Evolutionary conservation across 768 basidiomycete genomes (phyloP).

Genomic region (Galerina sulciceps): DNA sequence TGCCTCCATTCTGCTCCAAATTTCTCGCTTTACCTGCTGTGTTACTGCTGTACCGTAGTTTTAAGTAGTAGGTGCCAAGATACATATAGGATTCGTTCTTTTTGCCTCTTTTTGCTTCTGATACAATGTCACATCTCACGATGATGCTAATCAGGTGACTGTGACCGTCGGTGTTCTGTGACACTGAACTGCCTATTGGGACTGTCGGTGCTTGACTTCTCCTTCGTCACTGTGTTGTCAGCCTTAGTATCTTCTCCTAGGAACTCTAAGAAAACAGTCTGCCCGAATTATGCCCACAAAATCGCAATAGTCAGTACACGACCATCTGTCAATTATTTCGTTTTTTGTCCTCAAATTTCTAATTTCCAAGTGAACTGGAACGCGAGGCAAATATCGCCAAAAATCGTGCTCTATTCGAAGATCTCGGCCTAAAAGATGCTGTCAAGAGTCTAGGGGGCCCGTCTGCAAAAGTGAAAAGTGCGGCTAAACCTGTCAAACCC

Average conservation of each 20-base stretch:
- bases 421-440: conserved; percentile 69
- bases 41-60: too few relatives aligned
- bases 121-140: too few relatives aligned
- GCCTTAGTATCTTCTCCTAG: background rate
- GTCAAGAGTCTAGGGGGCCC: conserved; percentile 50
- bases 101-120: too few relatives aligned
- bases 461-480: conserved; percentile 40
- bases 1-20: too few relatives aligned
- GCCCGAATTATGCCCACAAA: conserved; percentile 36
- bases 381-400: conserved; percentile 83
- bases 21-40: too few relatives aligned
- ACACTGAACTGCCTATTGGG: background rate
- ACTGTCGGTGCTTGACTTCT: background rate
- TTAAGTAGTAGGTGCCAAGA: too few relatives aligned
- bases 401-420: conserved; percentile 74
- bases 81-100: too few relatives aligned
- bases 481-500: conserved; percentile 67
- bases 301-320: conserved; percentile 54
- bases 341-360: background rate
- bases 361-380: conserved; percentile 59
- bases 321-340: background rate
- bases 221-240: too few relatives aligned
- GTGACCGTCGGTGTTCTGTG: conserved; percentile 5
- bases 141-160: conserved; percentile 1
- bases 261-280: background rate